Conservation (phyloP, 345 rosid species). For the Schrenkiella parvula region DNA sequence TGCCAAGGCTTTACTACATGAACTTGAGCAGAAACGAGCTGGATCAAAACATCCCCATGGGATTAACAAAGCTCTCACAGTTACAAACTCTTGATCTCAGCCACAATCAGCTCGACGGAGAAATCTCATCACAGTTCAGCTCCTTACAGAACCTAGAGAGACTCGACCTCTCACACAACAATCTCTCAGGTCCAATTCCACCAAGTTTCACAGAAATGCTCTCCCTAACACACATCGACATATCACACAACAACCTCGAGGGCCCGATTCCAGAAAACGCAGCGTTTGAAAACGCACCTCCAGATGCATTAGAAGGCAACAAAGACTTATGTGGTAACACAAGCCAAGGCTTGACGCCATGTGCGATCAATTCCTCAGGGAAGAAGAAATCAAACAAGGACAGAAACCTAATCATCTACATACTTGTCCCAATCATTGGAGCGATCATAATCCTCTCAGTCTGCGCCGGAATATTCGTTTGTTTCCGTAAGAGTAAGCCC, state of each 20-base stretch:
- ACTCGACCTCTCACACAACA: constrained; percentile 39
- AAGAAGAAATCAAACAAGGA: constrained; percentile 23
- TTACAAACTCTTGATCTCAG: constrained; percentile 35
- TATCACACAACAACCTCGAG: constrained; percentile 37
- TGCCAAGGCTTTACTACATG: constrained; percentile 24
- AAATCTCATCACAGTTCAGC: constrained; percentile 28
- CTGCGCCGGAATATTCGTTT: constrained; percentile 26
- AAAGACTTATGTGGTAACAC: constrained; percentile 36
- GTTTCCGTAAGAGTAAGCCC: constrained; percentile 21
- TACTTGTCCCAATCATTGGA: constrained; percentile 24
- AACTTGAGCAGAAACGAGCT: constrained; percentile 36
- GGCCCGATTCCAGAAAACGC: constrained; percentile 38
- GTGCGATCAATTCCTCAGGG: background rate
- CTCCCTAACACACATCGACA: constrained; percentile 24
- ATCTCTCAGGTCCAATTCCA: constrained; percentile 38
- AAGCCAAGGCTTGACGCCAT: constrained; percentile 26
- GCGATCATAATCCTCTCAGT: constrained; percentile 21
- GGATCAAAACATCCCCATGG: constrained; percentile 26
- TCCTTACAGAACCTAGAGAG: constrained; percentile 20
- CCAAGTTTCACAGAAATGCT: background rate
- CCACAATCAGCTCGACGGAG: constrained; percentile 35
- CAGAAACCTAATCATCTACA: constrained; percentile 18
- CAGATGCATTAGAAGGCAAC: constrained; percentile 34
- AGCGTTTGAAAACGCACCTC: constrained; percentile 30
- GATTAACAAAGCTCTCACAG: constrained; percentile 27